phyloP scores from a whole-genome alignment of 2,329 filamentous ascomycete genomes.

The Cadophora sp. region DNA sequence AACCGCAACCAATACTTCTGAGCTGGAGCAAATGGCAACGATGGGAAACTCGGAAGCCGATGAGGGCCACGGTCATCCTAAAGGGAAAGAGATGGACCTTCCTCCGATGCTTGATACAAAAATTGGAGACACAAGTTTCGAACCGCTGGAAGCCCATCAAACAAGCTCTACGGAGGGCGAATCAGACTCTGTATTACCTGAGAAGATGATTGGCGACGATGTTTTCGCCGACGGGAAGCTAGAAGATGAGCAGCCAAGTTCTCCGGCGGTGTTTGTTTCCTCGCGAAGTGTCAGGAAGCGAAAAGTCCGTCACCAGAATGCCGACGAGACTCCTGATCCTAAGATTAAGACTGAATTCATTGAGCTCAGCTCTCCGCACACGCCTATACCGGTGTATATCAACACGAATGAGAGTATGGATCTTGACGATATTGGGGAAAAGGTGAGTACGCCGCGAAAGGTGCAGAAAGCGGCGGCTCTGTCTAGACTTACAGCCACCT shows the following conservation, averaged over 20 bases:
- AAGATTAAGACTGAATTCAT: conserved; percentile 41
- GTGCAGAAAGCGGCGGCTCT: conserved; percentile 28
- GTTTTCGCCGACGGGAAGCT: not conserved
- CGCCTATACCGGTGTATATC: conserved; percentile 35
- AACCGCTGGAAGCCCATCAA: conserved; percentile 29
- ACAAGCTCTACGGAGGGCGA: conserved; percentile 40
- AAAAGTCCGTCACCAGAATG: conserved; percentile 27
- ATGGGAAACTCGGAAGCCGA: not conserved
- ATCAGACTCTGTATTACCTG: conserved; percentile 22
- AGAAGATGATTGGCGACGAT: not conserved
- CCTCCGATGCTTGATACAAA: conserved; percentile 19
- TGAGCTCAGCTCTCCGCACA: conserved; percentile 44
- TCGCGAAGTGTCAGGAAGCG: conserved; percentile 39
- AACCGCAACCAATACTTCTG: not conserved
- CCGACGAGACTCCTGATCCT: conserved; percentile 13
- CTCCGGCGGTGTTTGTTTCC: conserved; percentile 37
- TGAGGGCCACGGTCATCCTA: not conserved
- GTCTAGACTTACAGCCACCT: not conserved
- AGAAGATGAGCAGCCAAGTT: conserved; percentile 23
- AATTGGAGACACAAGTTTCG: conserved; percentile 30
- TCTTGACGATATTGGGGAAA: conserved; percentile 46
- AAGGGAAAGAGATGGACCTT: conserved; percentile 14
- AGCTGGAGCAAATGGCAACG: not conserved
- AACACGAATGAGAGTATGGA: conserved; percentile 44
- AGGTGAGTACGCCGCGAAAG: conserved; percentile 45